A percentile compares a stretch with the other conserved stretches of the same genome.
Conservation (phyloP, 2,329 filamentous ascomycete genomes). For the Teratosphaeria viscida region DNA sequence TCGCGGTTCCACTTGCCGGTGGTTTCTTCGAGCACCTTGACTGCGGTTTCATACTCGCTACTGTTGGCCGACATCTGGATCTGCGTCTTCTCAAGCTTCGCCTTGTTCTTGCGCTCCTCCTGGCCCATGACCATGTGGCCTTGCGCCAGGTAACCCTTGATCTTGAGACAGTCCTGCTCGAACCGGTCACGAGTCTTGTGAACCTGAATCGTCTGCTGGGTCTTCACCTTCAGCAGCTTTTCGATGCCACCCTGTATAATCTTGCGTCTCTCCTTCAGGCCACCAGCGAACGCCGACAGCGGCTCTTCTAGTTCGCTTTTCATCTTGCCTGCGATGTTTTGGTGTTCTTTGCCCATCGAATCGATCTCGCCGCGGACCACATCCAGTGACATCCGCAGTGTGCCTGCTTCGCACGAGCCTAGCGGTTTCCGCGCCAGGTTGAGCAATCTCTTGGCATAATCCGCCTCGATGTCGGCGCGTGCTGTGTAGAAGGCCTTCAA, state of each 20-base stretch:
- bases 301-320: conserved; percentile 93
- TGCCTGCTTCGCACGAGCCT: conserved; percentile 77
- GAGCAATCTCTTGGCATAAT: conserved; percentile 83
- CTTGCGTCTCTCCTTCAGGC: conserved; percentile 92
- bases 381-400: conserved; percentile 74
- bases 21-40: conserved; percentile 90
- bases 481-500: conserved; percentile 83
- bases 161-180: conserved; percentile 95
- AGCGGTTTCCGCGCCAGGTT: conserved; percentile 79
- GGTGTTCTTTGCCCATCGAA: conserved; percentile 86
- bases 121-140: conserved; percentile 99
- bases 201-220: conserved; percentile 78
- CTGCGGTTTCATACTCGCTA: conserved; percentile 82
- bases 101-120: conserved; percentile 97
- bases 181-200: conserved; percentile 95
- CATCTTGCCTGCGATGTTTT: conserved; percentile 85
- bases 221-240: conserved; percentile 85
- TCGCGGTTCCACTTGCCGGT: conserved; percentile 94
- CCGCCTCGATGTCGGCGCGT: conserved; percentile 88
- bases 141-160: conserved; percentile 96
- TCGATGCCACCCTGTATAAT: conserved; percentile 92
- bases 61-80: conserved; percentile 87
- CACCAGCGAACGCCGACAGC: conserved; percentile 78
- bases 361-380: conserved; percentile 82
- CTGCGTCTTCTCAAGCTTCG: conserved; percentile 96